These are phyloP conservation scores for Batkoa obscura DNA, from an alignment of 371 early-diverging fungal genomes.

Conservation along the genomic window DNA sequence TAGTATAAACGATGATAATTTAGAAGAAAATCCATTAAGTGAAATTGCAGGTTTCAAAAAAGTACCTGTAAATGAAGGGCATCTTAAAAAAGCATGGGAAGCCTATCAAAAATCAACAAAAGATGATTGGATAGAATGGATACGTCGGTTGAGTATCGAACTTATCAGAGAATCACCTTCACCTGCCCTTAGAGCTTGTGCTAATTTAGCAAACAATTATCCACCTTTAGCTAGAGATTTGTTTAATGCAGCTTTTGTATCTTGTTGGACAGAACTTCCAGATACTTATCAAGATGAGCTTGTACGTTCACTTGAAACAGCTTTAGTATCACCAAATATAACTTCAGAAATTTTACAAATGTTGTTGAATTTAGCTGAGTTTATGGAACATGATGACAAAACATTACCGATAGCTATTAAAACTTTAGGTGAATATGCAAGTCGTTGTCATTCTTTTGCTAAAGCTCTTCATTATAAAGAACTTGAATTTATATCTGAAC, in stretches of 20 bases:
- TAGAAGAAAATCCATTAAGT: background rate
- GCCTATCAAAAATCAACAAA: conserved; percentile 72
- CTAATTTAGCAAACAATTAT: conserved; percentile 57
- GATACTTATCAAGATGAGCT: conserved; percentile 88
- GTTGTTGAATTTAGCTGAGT: conserved; percentile 86
- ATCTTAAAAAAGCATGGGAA: conserved; percentile 85
- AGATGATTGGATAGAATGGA: conserved; percentile 97
- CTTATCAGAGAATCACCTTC: conserved; percentile 92
- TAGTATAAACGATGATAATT: no score
- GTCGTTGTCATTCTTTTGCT: conserved; percentile 87
- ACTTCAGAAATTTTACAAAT: conserved; percentile 86
- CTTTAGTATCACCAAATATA: conserved; percentile 62
- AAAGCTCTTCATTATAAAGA: conserved; percentile 95
- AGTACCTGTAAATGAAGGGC: conserved; percentile 70
- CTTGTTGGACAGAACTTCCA: conserved; percentile 86
- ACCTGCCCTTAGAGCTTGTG: conserved; percentile 83
- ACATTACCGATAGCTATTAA: conserved; percentile 84
- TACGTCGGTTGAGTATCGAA: conserved; percentile 73
- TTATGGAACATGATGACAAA: conserved; percentile 96
- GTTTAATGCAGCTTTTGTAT: conserved; percentile 94
- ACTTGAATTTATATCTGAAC: conserved; percentile 76
- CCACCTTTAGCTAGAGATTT: conserved; percentile 74
- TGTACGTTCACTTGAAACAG: conserved; percentile 65
- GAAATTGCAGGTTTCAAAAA: conserved; percentile 20
- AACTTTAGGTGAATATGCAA: conserved; percentile 74